Evolutionary conservation across 352 stramenopile species (phyloP), one percentile per base, ranked within the genome.

Genomic region (Globisporangium acanthophoron): DNA sequence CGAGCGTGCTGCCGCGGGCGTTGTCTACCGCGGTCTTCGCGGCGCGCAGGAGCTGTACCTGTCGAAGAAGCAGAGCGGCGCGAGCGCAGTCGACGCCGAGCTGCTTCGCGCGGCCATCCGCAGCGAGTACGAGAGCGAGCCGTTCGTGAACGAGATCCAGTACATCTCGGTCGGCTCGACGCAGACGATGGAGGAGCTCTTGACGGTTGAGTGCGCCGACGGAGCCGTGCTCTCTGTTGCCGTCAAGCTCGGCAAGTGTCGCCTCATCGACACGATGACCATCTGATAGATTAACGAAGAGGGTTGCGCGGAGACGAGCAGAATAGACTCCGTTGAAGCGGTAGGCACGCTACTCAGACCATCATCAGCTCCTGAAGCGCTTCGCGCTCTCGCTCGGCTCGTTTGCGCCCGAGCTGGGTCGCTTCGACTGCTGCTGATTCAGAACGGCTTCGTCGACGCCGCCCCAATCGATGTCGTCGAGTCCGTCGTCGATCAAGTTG

Each of bases 181-280:
- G 52, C 74, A 94, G 47, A 98, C 90, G 5, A 99, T 99, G 95
- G 75, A 93, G 54, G 92, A 98, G 62, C 62, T 99, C 24, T 66
- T 88, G 20, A 61, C 87, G 12, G 79, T 97, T 12, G 65, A 81
- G 13, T 73, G 58, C 37, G 64, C 55, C 7, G 68, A 88, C 44
- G 87, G 87, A 41, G 80, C 84, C n/a, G 78, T 99, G 56, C 73
- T 99, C 55, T 99, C 96, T 5, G 73, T 99, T 33, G 96, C 96
- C 1, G 87, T 98, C 44, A 96, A 97, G 54, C 71, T 99, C 53
- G 97, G 96, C 41, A 87, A 87, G 13, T 98, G 98, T 46, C 88
- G 97, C 50, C 81, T 99, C 49, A 99, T 99, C 71, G 97, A 99
- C 73, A 99, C 98, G 64, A 92, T 99, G 40, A 77, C 94, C 29